These are phyloP conservation scores for Spraguea lophii DNA, from an alignment of 371 early-diverging fungal species.

Conservation along the genomic window DNA sequence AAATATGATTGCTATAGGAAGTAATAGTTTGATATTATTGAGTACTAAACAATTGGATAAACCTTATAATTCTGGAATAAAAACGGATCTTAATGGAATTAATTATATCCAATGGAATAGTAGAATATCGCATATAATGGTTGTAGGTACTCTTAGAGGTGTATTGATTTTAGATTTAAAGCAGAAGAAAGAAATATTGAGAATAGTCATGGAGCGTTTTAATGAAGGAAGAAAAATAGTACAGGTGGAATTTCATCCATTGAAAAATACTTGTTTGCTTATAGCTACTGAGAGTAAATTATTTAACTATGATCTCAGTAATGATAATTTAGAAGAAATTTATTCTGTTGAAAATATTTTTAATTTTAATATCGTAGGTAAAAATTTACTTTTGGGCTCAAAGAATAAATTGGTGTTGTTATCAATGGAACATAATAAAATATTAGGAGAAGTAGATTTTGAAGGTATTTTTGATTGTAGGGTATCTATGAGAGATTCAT, in stretches of 20 bases:
- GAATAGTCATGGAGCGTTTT: constrained; percentile 18
- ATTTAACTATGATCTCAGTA: background rate
- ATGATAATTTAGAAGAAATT: background rate
- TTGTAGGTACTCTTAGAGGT: constrained; percentile 36
- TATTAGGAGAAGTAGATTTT: no score
- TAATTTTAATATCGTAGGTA: no score
- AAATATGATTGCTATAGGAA: constrained; percentile 38
- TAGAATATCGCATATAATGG: constrained; percentile 38
- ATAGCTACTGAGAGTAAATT: constrained; percentile 3
- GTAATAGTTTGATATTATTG: constrained; percentile 41
- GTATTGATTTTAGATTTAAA: constrained; percentile 41
- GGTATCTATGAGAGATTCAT: no score
- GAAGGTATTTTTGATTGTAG: no score
- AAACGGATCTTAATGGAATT: constrained; percentile 18
- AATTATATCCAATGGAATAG: constrained; percentile 39
- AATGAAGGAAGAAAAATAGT: constrained; percentile 10
- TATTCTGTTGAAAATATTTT: no score
- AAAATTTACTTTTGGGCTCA: no score
- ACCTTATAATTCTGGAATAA: constrained; percentile 38
- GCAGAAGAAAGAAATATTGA: constrained; percentile 37
- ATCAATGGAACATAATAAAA: no score
- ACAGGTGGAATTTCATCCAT: constrained; percentile 18
- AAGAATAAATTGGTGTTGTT: no score
- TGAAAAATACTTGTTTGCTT: constrained; percentile 16
- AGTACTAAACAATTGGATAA: constrained; percentile 36